These are phyloP conservation scores for Aspergillus haitiensis DNA, from an alignment of 495 filamentous ascomycete species.

Conservation along the genomic window DNA sequence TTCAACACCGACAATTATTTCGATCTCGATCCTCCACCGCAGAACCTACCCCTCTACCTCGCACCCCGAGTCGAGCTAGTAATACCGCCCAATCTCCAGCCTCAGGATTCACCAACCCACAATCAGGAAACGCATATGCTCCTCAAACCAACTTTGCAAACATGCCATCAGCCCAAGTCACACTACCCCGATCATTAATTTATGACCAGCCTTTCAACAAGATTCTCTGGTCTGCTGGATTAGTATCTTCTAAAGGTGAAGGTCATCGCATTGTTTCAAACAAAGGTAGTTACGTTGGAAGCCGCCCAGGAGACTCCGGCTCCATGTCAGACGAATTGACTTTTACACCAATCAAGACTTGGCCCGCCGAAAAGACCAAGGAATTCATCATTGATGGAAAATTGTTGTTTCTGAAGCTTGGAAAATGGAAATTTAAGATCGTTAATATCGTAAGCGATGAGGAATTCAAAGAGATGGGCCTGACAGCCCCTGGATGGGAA, in stretches of 20 bases:
- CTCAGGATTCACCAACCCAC: slow-evolving; percentile 32
- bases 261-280: slow-evolving; percentile 62
- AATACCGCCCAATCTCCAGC: slow-evolving; percentile 26
- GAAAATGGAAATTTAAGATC: slow-evolving; percentile 78
- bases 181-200: slow-evolving; percentile 66
- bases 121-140: slow-evolving; percentile 44
- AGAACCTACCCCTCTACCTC: slow-evolving; percentile 42
- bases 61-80: slow-evolving; percentile 24
- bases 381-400: slow-evolving; percentile 64
- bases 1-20: slow-evolving; percentile 62
- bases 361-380: slow-evolving; percentile 55
- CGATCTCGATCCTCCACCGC: slow-evolving; percentile 40
- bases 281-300: slow-evolving; percentile 66
- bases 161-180: slow-evolving; percentile 53
- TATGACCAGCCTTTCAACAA: slow-evolving; percentile 59
- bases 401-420: slow-evolving; percentile 67
- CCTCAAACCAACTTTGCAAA: slow-evolving; percentile 49
- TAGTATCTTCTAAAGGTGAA: slow-evolving; percentile 63
- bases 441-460: slow-evolving; percentile 71
- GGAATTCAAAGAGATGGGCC: slow-evolving; percentile 53
- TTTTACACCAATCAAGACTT: slow-evolving; percentile 62
- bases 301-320: slow-evolving; percentile 51
- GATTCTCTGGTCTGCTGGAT: slow-evolving; percentile 66
- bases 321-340: slow-evolving; percentile 59
- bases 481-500: slow-evolving; percentile 49